Percentiles rank a stretch among this genome's conserved stretches.
phyloP scores from a whole-genome alignment of 1,284 basidiomycete species.

The Pisolithus thermaeus region DNA sequence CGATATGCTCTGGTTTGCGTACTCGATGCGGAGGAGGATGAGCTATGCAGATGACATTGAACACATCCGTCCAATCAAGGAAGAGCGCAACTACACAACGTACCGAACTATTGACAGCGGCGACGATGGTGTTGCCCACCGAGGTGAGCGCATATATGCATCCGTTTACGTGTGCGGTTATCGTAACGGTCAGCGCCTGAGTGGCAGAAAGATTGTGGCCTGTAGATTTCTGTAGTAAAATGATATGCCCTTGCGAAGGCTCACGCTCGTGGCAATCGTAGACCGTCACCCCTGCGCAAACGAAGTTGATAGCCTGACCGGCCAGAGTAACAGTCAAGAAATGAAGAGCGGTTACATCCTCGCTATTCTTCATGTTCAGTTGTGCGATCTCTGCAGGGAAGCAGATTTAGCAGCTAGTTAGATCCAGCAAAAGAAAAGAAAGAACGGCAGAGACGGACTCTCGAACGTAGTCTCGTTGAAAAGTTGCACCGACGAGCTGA shows the following conservation, averaged over 20 bases:
- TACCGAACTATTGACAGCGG: conserved; percentile 68
- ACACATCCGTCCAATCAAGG: conserved; percentile 1
- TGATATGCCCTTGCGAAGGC: conserved; percentile 52
- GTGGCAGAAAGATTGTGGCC: conserved; percentile 25
- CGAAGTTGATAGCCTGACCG: conserved; percentile 34
- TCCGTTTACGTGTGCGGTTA: conserved; percentile 43
- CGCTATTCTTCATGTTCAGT: conserved; percentile 46
- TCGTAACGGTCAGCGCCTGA: conserved; percentile 14
- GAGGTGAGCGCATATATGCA: conserved; percentile 56
- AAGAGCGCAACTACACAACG: background rate
- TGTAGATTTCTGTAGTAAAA: conserved; percentile 30
- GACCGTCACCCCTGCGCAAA: conserved; percentile 59
- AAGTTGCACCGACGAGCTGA: conserved; percentile 58
- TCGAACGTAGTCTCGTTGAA: conserved; percentile 62
- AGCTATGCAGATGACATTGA: conserved; percentile 30
- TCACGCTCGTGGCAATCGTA: conserved; percentile 48
- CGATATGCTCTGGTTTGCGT: conserved; percentile 21
- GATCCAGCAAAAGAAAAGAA: conserved; percentile 4
- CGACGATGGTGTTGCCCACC: conserved; percentile 49
- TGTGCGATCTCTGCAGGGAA: conserved; percentile 42
- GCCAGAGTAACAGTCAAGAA: conserved; percentile 31
- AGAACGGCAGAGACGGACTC: conserved; percentile 32
- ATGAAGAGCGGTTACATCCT: conserved; percentile 57
- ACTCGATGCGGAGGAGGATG: conserved; percentile 40
- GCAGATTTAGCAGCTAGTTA: background rate